Base-by-base conservation (phyloP, 352 stramenopile genomes). In the Aphanomyces invadans region DNA sequence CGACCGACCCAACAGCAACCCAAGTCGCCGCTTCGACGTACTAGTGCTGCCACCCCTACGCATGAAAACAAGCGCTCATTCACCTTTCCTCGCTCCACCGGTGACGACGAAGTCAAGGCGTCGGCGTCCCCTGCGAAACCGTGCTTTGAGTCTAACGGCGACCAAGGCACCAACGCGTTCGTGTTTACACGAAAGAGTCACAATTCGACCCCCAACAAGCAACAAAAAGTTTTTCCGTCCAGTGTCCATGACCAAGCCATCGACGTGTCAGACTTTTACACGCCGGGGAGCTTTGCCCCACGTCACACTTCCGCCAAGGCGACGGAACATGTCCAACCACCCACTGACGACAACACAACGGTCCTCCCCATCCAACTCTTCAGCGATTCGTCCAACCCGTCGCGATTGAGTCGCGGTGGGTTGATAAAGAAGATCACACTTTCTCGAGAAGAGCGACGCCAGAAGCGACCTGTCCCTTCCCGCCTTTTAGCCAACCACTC, bases 171-270 rank as follows among this genome's bases (percentile, higher is more conserved):
- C 11, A 28, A 57, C 21, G 42, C 33, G 3, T 67, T 67, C 57
- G 60, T 57, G 29, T 67, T 67, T 42, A 67, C 60, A 44, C 49
- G 45, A 15, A 67, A 67, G 49, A 67, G 25, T n/a, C 25, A 67
- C 2, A 51, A 49, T 3, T 11, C 42, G 36, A 42, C 36, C 2
- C 60, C 60, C 2, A 67, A 42, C 28, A 67, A 67, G 49, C 26
- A 49, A 11, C 60, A 46, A 17, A 67, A 67, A 23, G 60, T 67
- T 21, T 4, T 45, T 23, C 38, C 55, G n/a, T 45, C 60, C 10
- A 67, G 60, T 44, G 45, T 67, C n/a, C 60, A 67, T 33, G 60
- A 67, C 25, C 60, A 67, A 59, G 25, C 28, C 29, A 56, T 49
- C 19, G 59, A 65, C 29, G 59, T 36, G 19, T 32, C 49, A 11